Percentiles rank a stretch among this genome's conserved stretches.
phyloP scores from a whole-genome alignment of 371 early-diverging fungal species.

The Coemansia sp. region DNA sequence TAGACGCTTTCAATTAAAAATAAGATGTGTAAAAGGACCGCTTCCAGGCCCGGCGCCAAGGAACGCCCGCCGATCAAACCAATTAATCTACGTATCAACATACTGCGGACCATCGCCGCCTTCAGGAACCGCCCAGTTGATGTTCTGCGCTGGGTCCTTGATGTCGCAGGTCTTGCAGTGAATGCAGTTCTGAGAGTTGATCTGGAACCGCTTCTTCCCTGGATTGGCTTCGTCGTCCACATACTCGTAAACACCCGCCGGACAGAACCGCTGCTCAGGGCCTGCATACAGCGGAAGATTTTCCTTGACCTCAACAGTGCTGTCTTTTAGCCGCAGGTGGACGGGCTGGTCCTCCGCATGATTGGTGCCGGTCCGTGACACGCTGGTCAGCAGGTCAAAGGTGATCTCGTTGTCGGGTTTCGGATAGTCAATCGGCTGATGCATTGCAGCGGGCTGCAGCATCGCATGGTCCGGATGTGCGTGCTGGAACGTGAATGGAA shows the following conservation, averaged over 20 bases:
- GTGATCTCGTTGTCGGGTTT: slow-evolving; percentile 96
- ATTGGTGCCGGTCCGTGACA: slow-evolving; percentile 92
- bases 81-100: slow-evolving; percentile 53
- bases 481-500: slow-evolving; percentile 95
- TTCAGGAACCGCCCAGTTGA: slow-evolving; percentile 99
- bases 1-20: too few species aligned
- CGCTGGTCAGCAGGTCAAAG: slow-evolving; percentile 91
- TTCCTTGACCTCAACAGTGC: slow-evolving; percentile 71
- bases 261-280: slow-evolving; percentile 97
- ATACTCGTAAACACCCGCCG: slow-evolving; percentile 98
- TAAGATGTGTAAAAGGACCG: too few species aligned
- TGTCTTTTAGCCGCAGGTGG: slow-evolving; percentile 79
- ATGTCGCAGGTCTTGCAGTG: slow-evolving; percentile 99
- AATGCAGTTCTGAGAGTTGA: slow-evolving; percentile 97
- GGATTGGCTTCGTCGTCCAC: slow-evolving; percentile 88
- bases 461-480: slow-evolving; percentile 79
- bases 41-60: not conserved
- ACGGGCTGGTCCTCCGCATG: slow-evolving; percentile 97
- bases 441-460: slow-evolving; percentile 68
- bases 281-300: slow-evolving; percentile 90
- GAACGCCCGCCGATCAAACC: slow-evolving; percentile 1
- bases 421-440: slow-evolving; percentile 92
- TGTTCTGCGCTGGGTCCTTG: slow-evolving; percentile 98
- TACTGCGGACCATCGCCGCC: slow-evolving; percentile 93
- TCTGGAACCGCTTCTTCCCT: slow-evolving; percentile 91